Evolutionary conservation across 345 rosid species (phyloP), one percentile per base, ranked within the genome.

Genomic region (Viola odorata): DNA sequence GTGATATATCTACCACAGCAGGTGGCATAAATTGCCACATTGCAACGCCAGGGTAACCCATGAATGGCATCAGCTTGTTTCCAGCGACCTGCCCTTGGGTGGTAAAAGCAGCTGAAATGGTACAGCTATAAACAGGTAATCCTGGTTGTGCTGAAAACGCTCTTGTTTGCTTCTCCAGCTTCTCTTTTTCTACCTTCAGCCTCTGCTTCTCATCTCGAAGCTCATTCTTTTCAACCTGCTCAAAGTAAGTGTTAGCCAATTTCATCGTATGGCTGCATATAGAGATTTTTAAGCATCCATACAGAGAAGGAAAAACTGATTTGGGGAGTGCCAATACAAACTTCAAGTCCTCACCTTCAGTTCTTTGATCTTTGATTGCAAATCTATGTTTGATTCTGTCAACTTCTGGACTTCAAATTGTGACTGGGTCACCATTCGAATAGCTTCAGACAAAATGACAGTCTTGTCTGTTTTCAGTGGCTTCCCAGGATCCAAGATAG

Each of bases 21-120:
- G 63, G 68, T 15, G 68, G 63, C 73, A 69, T 69, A 60, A 69
- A 45, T 10, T 45, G 73, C 68, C 73, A 57, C 69, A 69, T 69
- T 36, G 60, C 61, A 40, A 58, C 60, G 32, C 74, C 60, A 12
- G 64, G 69, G 64, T 58, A 70, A 40, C 74, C 50, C 17, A 58
- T 38, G 53, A 64, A 64, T 44, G 64, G 74, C 55, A 64, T 51
- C 37, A 64, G 38, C 64, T 64, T 70, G 55, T 58, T 70, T 40
- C 69, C 69, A 59, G 69, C 12, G 16, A 50, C 60, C 55, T 53
- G 69, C 8, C 38, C 61, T 54, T 58, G 64, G 12, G 69, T 55
- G 48, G 51, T 50, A 47, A 58, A 58, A 16, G 56, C 51, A 39
- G 56, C 69, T 3, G 65, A 13, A 44, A 58, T 53, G 38, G 65